Percentiles rank a stretch among this genome's conserved stretches.
These are phyloP conservation scores for Discostella stelligeroides DNA, from an alignment of 108 stramenopile genomes.

Conservation along the genomic window DNA sequence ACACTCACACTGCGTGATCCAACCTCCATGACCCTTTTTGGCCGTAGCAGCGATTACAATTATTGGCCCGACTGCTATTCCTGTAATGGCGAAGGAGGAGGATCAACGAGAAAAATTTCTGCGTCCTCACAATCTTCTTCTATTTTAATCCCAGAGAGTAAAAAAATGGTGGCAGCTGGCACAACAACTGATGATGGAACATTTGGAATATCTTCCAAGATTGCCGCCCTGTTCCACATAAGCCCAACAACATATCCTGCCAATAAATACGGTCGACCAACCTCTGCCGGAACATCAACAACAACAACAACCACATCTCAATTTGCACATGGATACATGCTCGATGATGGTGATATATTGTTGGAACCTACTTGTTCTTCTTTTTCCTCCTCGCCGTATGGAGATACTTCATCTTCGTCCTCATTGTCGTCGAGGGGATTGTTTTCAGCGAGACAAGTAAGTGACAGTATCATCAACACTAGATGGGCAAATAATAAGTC, in stretches of 20 bases:
- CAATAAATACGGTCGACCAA: not conserved
- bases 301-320: constrained; percentile 17
- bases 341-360: constrained; percentile 37
- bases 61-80: too few relatives aligned
- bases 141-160: not conserved
- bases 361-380: constrained; percentile 15
- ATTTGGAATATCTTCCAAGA: constrained; percentile 27
- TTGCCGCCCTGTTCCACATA: constrained; percentile 42
- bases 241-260: not conserved
- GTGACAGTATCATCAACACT: not conserved
- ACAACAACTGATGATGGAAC: constrained; percentile 13
- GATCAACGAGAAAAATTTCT: constrained; percentile 1
- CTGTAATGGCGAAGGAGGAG: not conserved
- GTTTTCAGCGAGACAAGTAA: constrained; percentile 2
- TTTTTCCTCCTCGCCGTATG: too few relatives aligned
- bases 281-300: constrained; percentile 3
- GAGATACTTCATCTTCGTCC: constrained; percentile 1
- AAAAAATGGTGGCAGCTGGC: not conserved
- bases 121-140: not conserved
- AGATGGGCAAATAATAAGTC: constrained; percentile 6
- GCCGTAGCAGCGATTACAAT: not conserved
- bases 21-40: constrained; percentile 4
- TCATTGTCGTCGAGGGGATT: constrained; percentile 8
- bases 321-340: constrained; percentile 38
- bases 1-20: constrained; percentile 49